These are phyloP conservation scores for Suillus subaureus DNA, from an alignment of 768 basidiomycete genomes.

Conservation along the genomic window DNA sequence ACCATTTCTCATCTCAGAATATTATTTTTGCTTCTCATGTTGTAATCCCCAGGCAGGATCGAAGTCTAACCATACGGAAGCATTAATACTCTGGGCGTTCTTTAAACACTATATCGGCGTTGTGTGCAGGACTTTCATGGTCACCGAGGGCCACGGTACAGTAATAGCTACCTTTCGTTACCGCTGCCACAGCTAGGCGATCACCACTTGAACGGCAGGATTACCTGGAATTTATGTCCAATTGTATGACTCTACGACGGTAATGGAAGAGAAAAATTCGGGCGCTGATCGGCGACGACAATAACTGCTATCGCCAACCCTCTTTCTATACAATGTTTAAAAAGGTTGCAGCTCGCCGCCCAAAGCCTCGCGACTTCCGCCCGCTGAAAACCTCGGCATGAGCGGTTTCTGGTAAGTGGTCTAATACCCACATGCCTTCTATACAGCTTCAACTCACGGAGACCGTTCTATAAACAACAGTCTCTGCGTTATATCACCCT, in stretches of 20 bases:
- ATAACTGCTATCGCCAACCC: neutral
- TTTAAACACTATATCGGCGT: conserved; percentile 4
- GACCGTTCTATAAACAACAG: neutral
- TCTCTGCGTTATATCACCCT: neutral
- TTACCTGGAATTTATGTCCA: neutral
- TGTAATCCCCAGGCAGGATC: neutral
- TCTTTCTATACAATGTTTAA: neutral
- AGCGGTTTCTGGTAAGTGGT: neutral
- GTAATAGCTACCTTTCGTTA: neutral
- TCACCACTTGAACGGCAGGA: neutral
- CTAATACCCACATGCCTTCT: neutral
- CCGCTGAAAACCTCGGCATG: neutral
- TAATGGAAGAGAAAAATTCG: neutral
- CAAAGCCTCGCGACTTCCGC: neutral
- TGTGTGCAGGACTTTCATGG: neutral
- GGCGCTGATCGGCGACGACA: neutral
- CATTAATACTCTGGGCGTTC: neutral
- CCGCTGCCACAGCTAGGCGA: neutral
- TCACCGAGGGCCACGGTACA: neutral
- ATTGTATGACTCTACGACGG: neutral
- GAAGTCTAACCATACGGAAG: neutral
- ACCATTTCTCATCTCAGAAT: neutral
- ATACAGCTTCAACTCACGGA: neutral
- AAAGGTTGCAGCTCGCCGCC: neutral
- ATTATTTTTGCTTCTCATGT: neutral